These are phyloP conservation scores for Ascocoryne sarcoides DNA, from an alignment of 2,329 filamentous ascomycete genomes.

Conservation along the genomic window DNA sequence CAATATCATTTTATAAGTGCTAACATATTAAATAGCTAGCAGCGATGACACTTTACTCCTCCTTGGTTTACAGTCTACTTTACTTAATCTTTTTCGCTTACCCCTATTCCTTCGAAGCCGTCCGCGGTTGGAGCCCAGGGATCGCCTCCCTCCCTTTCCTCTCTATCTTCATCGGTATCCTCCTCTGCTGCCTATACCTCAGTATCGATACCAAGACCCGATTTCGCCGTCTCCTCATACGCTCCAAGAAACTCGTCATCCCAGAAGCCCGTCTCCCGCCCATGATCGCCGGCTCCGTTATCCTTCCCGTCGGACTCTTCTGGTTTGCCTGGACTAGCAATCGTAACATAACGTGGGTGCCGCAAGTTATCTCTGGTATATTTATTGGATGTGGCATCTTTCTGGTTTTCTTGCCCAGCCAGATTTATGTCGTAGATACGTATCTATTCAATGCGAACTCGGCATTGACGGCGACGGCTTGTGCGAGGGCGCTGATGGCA, in stretches of 20 bases:
- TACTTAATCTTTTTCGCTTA: conserved; percentile 34
- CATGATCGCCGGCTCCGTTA: conserved; percentile 36
- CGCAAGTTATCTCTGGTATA: conserved; percentile 33
- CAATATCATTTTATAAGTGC: no score
- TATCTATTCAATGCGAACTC: conserved; percentile 28
- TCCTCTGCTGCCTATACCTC: conserved; percentile 19
- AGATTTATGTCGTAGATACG: conserved; percentile 38
- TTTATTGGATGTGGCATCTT: conserved; percentile 34
- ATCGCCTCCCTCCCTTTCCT: conserved; percentile 35
- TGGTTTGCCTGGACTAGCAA: conserved; percentile 43
- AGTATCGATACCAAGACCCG: conserved; percentile 27
- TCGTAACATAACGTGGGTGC: conserved; percentile 30
- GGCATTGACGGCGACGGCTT: conserved; percentile 11
- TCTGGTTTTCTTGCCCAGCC: conserved; percentile 35
- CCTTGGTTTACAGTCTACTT: conserved; percentile 11
- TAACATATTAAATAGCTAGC: conserved; percentile 36
- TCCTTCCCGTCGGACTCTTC: conserved; percentile 39
- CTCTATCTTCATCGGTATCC: conserved; percentile 31
- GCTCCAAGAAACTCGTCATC: conserved; percentile 24
- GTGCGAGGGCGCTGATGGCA: conserved; percentile 8
- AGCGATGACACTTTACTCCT: conserved; percentile 26
- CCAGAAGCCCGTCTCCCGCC: conserved; percentile 38
- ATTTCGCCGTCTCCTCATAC: conserved; percentile 24
- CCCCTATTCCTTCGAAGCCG: conserved; percentile 37
- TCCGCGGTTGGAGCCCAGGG: conserved; percentile 31